Evolutionary conservation across 768 basidiomycete genomes (phyloP).

Genomic region (Panaeolus cyanescens): DNA sequence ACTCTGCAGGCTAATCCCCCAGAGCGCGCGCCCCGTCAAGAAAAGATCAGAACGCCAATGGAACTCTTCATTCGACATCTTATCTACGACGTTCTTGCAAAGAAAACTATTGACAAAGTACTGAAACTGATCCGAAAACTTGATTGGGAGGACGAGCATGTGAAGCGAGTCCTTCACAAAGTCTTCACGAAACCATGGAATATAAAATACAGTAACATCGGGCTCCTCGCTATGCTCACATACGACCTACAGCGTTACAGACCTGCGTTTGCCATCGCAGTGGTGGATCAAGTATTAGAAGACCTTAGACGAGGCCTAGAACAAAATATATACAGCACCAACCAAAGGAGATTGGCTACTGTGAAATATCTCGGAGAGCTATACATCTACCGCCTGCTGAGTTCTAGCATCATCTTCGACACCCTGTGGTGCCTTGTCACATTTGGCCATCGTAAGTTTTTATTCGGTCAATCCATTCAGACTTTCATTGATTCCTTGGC

Average conservation of each 20-base stretch:
- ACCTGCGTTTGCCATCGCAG: conserved; percentile 81
- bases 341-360: conserved; percentile 89
- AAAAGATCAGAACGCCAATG: conserved; percentile 83
- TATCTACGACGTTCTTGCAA: conserved; percentile 90
- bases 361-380: conserved; percentile 96
- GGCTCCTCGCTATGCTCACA: conserved; percentile 89
- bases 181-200: conserved; percentile 99
- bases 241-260: conserved; percentile 95
- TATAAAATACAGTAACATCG: conserved; percentile 88
- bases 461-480: not conserved
- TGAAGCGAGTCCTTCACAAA: conserved; percentile 72
- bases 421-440: conserved; percentile 92
- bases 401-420: conserved; percentile 90
- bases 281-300: conserved; percentile 95
- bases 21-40: conserved; percentile 82
- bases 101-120: conserved; percentile 95
- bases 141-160: conserved; percentile 84
- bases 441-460: conserved; percentile 88
- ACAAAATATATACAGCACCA: conserved; percentile 92
- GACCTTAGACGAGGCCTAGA: conserved; percentile 90
- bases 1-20: conserved; percentile 88
- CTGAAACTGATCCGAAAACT: conserved; percentile 90
- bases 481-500: conserved; percentile 15
- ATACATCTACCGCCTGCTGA: conserved; percentile 93
- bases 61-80: conserved; percentile 95